Evolutionary conservation across 2,329 filamentous ascomycete genomes (phyloP).

Genomic region (Pseudocercospora fuligena): DNA sequence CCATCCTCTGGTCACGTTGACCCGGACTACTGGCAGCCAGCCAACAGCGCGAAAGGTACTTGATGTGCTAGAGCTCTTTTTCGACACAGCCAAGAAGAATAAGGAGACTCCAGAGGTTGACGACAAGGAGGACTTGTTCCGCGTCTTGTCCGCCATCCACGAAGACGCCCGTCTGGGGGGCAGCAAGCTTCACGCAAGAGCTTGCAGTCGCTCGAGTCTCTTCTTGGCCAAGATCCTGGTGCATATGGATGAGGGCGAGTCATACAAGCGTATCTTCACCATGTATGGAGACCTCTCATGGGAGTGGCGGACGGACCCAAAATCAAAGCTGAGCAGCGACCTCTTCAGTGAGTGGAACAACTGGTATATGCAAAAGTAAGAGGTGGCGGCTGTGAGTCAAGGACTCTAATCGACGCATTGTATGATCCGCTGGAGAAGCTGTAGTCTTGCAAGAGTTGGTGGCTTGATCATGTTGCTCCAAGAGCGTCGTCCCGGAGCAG

Average conservation of each 20-base stretch:
- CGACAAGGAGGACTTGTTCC: constrained; percentile 53
- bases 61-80: constrained; percentile 73
- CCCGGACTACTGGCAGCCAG: constrained; percentile 76
- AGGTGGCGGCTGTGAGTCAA: too few relatives aligned
- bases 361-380: constrained; percentile 44
- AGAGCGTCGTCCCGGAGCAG: too few relatives aligned
- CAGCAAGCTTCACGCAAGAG: constrained; percentile 73
- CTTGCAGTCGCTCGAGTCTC: constrained; percentile 74
- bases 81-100: constrained; percentile 63
- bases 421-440: not conserved
- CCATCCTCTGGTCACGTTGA: constrained; percentile 75
- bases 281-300: constrained; percentile 51
- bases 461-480: too few relatives aligned
- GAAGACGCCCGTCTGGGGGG: constrained; percentile 65
- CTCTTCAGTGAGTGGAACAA: constrained; percentile 55
- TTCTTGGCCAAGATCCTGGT: constrained; percentile 68
- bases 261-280: constrained; percentile 45
- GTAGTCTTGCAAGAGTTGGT: too few relatives aligned
- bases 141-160: constrained; percentile 70
- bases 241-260: constrained; percentile 46
- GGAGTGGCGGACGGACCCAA: constrained; percentile 49
- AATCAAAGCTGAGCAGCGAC: constrained; percentile 47
- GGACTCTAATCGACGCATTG: too few relatives aligned
- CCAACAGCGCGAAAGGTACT: constrained; percentile 74
- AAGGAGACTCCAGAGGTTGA: constrained; percentile 46